A percentile compares a stretch with the other conserved stretches of the same genome.
These are phyloP conservation scores for Penicillium sp. DNA, from an alignment of 2,329 filamentous ascomycete genomes.

Conservation along the genomic window DNA sequence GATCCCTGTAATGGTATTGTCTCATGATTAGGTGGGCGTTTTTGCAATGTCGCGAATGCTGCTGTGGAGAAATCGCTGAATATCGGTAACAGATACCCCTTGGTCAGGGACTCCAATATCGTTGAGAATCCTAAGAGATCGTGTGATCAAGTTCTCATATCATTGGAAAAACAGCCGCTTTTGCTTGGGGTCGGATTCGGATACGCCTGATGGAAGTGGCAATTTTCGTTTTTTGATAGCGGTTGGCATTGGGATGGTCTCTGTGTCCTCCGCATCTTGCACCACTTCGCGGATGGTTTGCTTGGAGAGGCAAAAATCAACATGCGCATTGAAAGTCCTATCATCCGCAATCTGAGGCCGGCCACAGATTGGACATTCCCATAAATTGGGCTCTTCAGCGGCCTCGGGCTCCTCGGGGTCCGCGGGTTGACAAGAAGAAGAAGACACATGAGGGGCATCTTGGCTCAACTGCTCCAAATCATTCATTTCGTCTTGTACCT, in stretches of 20 bases:
- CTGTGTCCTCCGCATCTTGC: slow-evolving; percentile 48
- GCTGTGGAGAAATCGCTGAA: no score
- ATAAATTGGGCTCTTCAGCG: slow-evolving; percentile 53
- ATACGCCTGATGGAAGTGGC: slow-evolving; percentile 23
- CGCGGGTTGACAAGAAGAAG: slow-evolving; percentile 12
- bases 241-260: background rate
- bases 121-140: no score
- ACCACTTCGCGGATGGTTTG: slow-evolving; percentile 84
- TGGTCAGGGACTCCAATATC: no score
- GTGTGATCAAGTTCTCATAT: slow-evolving; percentile 15
- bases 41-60: no score
- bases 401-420: slow-evolving; percentile 30
- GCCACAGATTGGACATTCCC: slow-evolving; percentile 88
- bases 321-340: slow-evolving; percentile 80
- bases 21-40: background rate
- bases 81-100: no score
- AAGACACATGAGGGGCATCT: slow-evolving; percentile 37
- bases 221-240: slow-evolving; percentile 35
- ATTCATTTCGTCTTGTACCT: slow-evolving; percentile 61
- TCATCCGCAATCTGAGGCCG: slow-evolving; percentile 75
- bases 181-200: slow-evolving; percentile 30
- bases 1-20: background rate
- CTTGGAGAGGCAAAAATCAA: slow-evolving; percentile 85
- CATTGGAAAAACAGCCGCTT: slow-evolving; percentile 38
- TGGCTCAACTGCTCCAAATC: slow-evolving; percentile 65